Evolutionary conservation across 106 monocot genomes (phyloP).

Genomic region (Acorus calamus): DNA sequence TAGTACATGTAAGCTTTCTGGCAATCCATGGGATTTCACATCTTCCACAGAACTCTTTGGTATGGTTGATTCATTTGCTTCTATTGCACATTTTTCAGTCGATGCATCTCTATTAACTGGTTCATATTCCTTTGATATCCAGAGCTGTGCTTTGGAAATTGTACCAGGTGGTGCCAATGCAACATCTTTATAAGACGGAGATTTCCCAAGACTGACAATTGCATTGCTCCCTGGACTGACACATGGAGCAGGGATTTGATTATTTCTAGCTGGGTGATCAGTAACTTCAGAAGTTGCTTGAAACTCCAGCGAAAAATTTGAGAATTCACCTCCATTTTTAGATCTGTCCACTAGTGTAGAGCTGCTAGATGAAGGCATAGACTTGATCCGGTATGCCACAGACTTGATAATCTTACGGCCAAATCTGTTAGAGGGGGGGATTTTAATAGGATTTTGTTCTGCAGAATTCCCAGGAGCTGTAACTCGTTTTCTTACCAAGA

Average conservation of each 20-base stretch:
- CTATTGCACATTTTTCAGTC: conserved; percentile 7
- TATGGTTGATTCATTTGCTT: too few relatives aligned
- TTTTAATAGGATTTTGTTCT: conserved; percentile 46
- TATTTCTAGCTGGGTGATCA: conserved; percentile 12
- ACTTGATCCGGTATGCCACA: conserved; percentile 56
- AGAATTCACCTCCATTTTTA: conserved; percentile 20
- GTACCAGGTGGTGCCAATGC: conserved; percentile 95
- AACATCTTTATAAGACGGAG: conserved; percentile 94
- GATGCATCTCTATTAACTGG: conserved; percentile 16
- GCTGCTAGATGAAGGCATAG: conserved; percentile 36
- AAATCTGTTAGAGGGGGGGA: conserved; percentile 46
- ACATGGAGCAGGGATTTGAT: conserved; percentile 16
- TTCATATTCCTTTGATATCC: conserved; percentile 34
- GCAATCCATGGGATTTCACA: too few relatives aligned
- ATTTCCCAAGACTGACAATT: conserved; percentile 47
- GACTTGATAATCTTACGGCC: conserved; percentile 31
- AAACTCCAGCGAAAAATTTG: conserved; percentile 11
- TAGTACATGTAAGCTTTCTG: conserved; percentile 11
- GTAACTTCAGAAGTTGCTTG: conserved; percentile 8
- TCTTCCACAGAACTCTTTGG: too few relatives aligned
- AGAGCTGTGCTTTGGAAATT: conserved; percentile 55
- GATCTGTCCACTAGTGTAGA: conserved; percentile 15
- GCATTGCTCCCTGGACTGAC: conserved; percentile 12
- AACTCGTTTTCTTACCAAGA: conserved; percentile 67
- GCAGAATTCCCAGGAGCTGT: conserved; percentile 39